Percentiles rank a stretch among this genome's conserved stretches.
Conservation (phyloP, 306 rosid species). For the Sophora flavescens region DNA sequence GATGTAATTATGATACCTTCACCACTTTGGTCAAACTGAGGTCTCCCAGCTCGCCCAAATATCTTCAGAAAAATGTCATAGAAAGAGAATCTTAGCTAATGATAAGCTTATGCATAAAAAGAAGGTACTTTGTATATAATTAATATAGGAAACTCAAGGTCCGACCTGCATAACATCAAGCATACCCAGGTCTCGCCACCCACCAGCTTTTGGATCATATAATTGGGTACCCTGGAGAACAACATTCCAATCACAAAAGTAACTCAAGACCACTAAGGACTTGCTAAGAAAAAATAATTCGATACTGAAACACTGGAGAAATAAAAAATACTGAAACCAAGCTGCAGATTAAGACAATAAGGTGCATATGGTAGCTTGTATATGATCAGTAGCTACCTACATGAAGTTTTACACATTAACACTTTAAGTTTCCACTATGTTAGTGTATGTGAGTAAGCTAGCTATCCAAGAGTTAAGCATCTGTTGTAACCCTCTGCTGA, state of each 20-base stretch:
- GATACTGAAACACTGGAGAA: background rate
- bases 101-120: constrained; percentile 24
- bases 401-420: constrained; percentile 27
- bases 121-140: constrained; percentile 20
- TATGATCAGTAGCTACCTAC: constrained; percentile 18
- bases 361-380: background rate
- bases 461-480: too few relatives aligned
- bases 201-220: constrained; percentile 99
- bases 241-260: constrained; percentile 37
- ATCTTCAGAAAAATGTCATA: constrained; percentile 59
- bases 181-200: constrained; percentile 98
- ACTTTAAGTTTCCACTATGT: background rate
- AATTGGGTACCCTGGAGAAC: constrained; percentile 88
- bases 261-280: constrained; percentile 33
- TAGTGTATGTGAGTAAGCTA: too few relatives aligned
- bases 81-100: constrained; percentile 36
- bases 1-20: constrained; percentile 98
- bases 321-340: constrained; percentile 28
- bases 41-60: constrained; percentile 98
- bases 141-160: constrained; percentile 36
- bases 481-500: too few relatives aligned
- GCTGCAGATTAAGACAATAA: constrained; percentile 23
- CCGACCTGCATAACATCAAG: constrained; percentile 98
- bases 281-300: constrained; percentile 11
- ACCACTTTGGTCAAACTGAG: constrained; percentile 98